Conservation (phyloP, 2,329 filamentous ascomycete species). For the Botrytis hyacinthi region DNA sequence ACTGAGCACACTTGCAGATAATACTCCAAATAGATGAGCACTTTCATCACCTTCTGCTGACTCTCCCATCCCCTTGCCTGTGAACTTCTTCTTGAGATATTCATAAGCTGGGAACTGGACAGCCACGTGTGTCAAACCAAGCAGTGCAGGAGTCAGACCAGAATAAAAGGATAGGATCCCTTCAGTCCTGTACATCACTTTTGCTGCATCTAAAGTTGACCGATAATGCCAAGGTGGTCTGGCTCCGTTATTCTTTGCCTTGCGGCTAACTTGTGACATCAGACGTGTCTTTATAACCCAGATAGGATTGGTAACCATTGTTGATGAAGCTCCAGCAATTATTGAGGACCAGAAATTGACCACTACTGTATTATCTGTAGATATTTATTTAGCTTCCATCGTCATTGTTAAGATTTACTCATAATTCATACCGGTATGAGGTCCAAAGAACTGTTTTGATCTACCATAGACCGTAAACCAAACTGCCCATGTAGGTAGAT, state of each 20-base stretch:
- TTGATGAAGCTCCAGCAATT: slow-evolving; percentile 87
- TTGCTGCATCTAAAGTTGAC: slow-evolving; percentile 84
- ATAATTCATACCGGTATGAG: slow-evolving; percentile 57
- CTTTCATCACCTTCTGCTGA: slow-evolving; percentile 53
- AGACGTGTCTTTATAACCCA: slow-evolving; percentile 99
- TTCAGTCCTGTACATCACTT: slow-evolving; percentile 93
- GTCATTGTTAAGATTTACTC: background rate
- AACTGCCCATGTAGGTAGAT: slow-evolving; percentile 96
- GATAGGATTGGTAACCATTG: slow-evolving; percentile 92
- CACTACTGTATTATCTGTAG: slow-evolving; percentile 68
- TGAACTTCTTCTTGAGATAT: slow-evolving; percentile 86
- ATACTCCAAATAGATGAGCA: slow-evolving; percentile 78
- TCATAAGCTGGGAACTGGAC: slow-evolving; percentile 98
- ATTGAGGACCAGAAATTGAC: slow-evolving; percentile 88
- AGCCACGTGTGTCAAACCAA: slow-evolving; percentile 91
- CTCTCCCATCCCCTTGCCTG: slow-evolving; percentile 81
- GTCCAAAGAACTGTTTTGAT: slow-evolving; percentile 71
- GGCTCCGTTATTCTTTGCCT: slow-evolving; percentile 51
- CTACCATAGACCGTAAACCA: slow-evolving; percentile 97
- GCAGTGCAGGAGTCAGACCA: slow-evolving; percentile 83
- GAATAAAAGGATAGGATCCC: slow-evolving; percentile 92
- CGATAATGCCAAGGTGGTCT: slow-evolving; percentile 86
- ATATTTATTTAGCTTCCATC: slow-evolving; percentile 24
- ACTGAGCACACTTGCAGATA: slow-evolving; percentile 85
- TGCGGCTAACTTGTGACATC: slow-evolving; percentile 81